Percentiles rank a stretch among this genome's conserved stretches.
phyloP scores from a whole-genome alignment of 2,329 filamentous ascomycete genomes.

The Fusarium multiceps region DNA sequence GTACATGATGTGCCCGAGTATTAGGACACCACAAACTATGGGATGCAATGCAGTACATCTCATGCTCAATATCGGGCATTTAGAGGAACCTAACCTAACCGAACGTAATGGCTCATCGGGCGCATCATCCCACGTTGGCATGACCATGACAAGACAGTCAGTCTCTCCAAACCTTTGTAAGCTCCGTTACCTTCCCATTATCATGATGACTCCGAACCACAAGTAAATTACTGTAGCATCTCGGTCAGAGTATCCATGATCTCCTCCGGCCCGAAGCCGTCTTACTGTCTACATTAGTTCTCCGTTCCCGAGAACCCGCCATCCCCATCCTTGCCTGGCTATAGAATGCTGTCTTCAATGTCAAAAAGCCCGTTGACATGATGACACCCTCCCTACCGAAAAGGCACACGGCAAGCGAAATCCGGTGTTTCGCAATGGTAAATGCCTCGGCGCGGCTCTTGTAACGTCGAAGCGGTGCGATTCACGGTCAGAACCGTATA shows the following conservation, averaged over 20 bases:
- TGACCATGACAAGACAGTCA: neutral
- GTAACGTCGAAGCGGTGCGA: neutral
- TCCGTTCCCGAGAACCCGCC: constrained; percentile 28
- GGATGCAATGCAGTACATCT: neutral
- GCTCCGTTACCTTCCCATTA: neutral
- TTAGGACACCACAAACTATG: neutral
- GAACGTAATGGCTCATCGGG: constrained; percentile 18
- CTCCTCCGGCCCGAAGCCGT: neutral
- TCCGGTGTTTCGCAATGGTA: constrained; percentile 20
- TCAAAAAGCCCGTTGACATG: constrained; percentile 25
- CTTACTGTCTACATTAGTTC: constrained; percentile 9
- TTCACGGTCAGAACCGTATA: neutral
- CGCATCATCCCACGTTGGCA: constrained; percentile 36
- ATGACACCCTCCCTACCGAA: constrained; percentile 28
- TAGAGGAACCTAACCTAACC: constrained; percentile 1
- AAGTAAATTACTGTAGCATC: neutral
- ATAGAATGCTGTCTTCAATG: neutral
- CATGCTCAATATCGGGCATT: constrained; percentile 14
- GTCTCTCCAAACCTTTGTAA: neutral
- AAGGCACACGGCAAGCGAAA: constrained; percentile 10
- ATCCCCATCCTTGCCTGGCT: constrained; percentile 26
- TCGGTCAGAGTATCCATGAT: constrained; percentile 5
- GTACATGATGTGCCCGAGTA: neutral
- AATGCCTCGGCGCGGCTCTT: constrained; percentile 5
- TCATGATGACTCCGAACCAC: neutral